Percentiles rank a stretch among this genome's conserved stretches.
Evolutionary conservation across 306 rosid species (phyloP).

Genomic region (Psophocarpus tetragonolobus): DNA sequence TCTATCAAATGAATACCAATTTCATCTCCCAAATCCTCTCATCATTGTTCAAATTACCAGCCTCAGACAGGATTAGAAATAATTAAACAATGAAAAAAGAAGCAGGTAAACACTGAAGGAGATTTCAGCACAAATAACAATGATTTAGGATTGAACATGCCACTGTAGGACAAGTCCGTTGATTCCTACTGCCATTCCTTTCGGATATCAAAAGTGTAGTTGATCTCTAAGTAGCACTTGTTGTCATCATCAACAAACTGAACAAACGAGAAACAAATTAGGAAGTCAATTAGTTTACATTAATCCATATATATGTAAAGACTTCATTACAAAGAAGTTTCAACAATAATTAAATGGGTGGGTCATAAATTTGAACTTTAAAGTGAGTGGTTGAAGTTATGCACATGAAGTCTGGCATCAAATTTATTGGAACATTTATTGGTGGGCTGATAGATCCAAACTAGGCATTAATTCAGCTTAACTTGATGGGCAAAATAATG

Average conservation of each 20-base stretch:
- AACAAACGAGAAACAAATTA: neutral
- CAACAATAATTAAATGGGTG: slow-evolving; percentile 12
- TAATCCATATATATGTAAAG: neutral
- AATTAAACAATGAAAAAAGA: slow-evolving; percentile 39
- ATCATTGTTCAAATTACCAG: slow-evolving; percentile 50
- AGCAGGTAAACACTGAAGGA: slow-evolving; percentile 43
- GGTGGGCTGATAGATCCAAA: slow-evolving; percentile 29
- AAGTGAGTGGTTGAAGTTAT: slow-evolving; percentile 25
- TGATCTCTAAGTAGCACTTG: slow-evolving; percentile 91
- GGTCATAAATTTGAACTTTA: slow-evolving; percentile 38
- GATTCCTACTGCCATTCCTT: slow-evolving; percentile 67
- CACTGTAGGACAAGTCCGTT: slow-evolving; percentile 28
- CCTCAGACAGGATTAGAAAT: slow-evolving; percentile 47
- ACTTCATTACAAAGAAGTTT: slow-evolving; percentile 6
- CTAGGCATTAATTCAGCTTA: slow-evolving; percentile 39
- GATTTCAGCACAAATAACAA: slow-evolving; percentile 48
- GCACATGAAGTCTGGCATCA: slow-evolving; percentile 40
- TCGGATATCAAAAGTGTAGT: slow-evolving; percentile 78
- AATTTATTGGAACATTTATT: slow-evolving; percentile 39
- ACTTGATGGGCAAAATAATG: slow-evolving; percentile 31
- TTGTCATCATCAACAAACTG: slow-evolving; percentile 92
- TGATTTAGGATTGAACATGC: slow-evolving; percentile 33
- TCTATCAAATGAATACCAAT: slow-evolving; percentile 44
- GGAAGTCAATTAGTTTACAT: neutral
- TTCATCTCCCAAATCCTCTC: slow-evolving; percentile 43